Conservation (phyloP, 192 early-diverging fungal species). For the Podila verticillata region DNA sequence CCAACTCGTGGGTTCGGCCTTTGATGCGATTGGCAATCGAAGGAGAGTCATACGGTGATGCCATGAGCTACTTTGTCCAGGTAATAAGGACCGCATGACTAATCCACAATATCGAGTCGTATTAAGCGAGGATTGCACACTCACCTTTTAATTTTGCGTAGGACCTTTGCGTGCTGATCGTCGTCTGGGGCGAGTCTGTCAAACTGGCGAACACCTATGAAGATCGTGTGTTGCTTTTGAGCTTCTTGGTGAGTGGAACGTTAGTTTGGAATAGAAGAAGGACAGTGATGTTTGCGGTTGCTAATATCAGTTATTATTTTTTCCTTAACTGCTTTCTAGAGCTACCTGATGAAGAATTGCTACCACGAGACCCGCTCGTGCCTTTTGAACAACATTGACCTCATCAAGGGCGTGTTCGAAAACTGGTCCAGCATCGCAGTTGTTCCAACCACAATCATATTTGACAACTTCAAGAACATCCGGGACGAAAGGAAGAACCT, state of each 20-base stretch:
- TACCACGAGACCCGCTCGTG: conserved; percentile 45
- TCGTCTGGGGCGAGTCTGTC: conserved; percentile 67
- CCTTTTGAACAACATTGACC: conserved; percentile 63
- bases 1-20: conserved; percentile 65
- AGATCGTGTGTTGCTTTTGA: conserved; percentile 52
- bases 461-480: conserved; percentile 51
- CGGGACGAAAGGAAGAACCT: conserved; percentile 58
- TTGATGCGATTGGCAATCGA: conserved; percentile 64
- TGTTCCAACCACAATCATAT: conserved; percentile 66
- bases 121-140: background rate
- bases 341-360: conserved; percentile 57
- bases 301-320: background rate
- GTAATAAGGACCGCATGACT: conserved; percentile 38
- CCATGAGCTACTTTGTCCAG: conserved; percentile 78
- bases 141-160: conserved; percentile 10
- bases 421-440: conserved; percentile 67
- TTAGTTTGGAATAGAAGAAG: no score
- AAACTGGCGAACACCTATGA: conserved; percentile 43
- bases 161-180: conserved; percentile 72
- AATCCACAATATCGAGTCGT: background rate
- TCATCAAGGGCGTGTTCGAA: conserved; percentile 71
- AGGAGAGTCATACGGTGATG: conserved; percentile 61
- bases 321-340: conserved; percentile 16
- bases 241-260: conserved; percentile 53
- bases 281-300: background rate